Conservation (phyloP, 2,329 filamentous ascomycete genomes). For the Zymoseptoria ardabiliae region DNA sequence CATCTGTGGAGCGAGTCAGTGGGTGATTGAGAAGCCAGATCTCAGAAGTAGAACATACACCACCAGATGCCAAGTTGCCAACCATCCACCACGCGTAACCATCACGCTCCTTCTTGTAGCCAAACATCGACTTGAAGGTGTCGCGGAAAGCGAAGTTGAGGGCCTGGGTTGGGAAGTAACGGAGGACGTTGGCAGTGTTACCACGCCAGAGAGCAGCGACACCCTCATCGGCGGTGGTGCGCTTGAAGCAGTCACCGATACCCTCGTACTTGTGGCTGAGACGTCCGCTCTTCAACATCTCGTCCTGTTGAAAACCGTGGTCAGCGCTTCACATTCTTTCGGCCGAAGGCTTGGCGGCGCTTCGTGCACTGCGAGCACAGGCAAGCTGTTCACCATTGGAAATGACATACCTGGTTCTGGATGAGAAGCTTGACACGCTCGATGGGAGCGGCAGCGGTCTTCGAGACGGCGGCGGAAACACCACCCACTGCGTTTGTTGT, state of each 20-base stretch:
- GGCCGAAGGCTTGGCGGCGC: conserved; percentile 3
- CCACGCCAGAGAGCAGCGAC: conserved; percentile 94
- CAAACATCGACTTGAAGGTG: conserved; percentile 99
- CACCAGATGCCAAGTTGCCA: conserved; percentile 99
- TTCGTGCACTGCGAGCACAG: conserved; percentile 3
- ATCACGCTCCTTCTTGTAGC: conserved; percentile 99
- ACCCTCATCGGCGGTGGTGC: conserved; percentile 87
- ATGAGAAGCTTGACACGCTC: conserved; percentile 99
- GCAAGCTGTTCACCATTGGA: not conserved
- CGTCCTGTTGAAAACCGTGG: conserved; percentile 61
- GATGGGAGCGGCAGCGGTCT: conserved; percentile 98
- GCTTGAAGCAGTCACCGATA: conserved; percentile 90
- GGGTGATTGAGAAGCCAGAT: not conserved
- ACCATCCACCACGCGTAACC: conserved; percentile 98
- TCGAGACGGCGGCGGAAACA: conserved; percentile 99
- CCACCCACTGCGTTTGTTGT: conserved; percentile 73
- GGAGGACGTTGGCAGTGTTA: conserved; percentile 99
- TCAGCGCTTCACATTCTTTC: not conserved
- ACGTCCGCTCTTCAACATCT: conserved; percentile 98
- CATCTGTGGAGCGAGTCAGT: conserved; percentile 47
- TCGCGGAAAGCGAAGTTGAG: conserved; percentile 99
- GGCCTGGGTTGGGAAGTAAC: conserved; percentile 99
- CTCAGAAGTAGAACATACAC: conserved; percentile 60
- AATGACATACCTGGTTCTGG: conserved; percentile 90
- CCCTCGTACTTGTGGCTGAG: conserved; percentile 95